phyloP scores from a whole-genome alignment of 1,139 yeast species.

The Magnusiomyces tetraspermus region DNA sequence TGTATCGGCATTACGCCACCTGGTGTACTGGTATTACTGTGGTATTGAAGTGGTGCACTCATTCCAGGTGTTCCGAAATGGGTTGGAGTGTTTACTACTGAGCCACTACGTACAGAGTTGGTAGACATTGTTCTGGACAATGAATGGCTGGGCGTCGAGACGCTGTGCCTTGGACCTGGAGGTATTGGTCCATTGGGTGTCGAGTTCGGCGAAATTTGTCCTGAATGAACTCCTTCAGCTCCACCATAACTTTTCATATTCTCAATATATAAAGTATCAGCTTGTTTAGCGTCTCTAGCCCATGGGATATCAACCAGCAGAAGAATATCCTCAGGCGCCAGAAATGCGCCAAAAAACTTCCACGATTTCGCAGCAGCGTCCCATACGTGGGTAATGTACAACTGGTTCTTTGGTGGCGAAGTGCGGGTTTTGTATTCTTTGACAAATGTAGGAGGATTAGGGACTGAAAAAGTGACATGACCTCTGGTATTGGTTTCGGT shows the following conservation, averaged over 20 bases:
- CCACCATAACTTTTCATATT: background rate
- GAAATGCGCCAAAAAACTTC: constrained; percentile 5
- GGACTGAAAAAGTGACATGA: background rate
- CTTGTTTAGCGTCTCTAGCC: background rate
- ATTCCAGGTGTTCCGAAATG: background rate
- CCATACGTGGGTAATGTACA: constrained; percentile 9
- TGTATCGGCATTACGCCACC: too few relatives aligned
- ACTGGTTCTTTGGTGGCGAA: constrained; percentile 4
- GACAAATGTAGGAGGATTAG: background rate
- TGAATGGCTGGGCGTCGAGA: too few relatives aligned
- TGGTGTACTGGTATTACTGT: too few relatives aligned
- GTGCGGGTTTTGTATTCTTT: background rate
- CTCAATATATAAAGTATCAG: background rate
- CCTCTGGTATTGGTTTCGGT: constrained; percentile 1
- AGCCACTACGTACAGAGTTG: too few relatives aligned
- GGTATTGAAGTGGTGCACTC: background rate
- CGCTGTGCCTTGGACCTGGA: too few relatives aligned
- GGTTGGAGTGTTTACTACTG: too few relatives aligned
- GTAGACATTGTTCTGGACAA: too few relatives aligned
- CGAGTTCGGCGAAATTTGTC: background rate
- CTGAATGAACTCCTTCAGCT: background rate
- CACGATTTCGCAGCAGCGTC: constrained; percentile 4
- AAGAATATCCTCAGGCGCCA: constrained; percentile 8
- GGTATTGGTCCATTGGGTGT: too few relatives aligned
- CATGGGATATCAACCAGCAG: background rate